These are phyloP conservation scores for Blastobotrys aristatus DNA, from an alignment of 1,139 yeast genomes.

Conservation along the genomic window DNA sequence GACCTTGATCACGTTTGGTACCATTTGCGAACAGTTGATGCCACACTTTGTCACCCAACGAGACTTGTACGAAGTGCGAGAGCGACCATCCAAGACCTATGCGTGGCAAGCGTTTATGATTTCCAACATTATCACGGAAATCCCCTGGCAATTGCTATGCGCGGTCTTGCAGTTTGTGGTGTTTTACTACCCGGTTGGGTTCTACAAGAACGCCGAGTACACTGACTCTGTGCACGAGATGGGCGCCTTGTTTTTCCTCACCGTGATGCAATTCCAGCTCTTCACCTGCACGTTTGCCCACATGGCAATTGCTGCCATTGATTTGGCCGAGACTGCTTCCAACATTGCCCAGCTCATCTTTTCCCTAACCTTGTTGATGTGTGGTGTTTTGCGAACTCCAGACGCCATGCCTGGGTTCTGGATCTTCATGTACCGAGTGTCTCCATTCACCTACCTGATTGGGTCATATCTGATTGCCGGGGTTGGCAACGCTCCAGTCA, in stretches of 20 bases:
- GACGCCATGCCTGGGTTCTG: slow-evolving; percentile 60
- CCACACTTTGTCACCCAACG: slow-evolving; percentile 70
- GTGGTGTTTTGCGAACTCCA: slow-evolving; percentile 69
- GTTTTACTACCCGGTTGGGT: slow-evolving; percentile 80
- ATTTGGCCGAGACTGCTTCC: slow-evolving; percentile 68
- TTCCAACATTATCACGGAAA: slow-evolving; percentile 65
- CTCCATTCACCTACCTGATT: slow-evolving; percentile 66
- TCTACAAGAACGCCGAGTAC: slow-evolving; percentile 31
- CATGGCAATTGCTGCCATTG: slow-evolving; percentile 55
- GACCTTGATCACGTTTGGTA: slow-evolving; percentile 57
- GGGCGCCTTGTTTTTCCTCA: slow-evolving; percentile 67
- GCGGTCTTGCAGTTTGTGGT: slow-evolving; percentile 66
- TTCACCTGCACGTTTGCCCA: slow-evolving; percentile 65
- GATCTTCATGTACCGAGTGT: slow-evolving; percentile 64
- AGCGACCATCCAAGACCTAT: slow-evolving; percentile 68
- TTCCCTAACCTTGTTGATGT: slow-evolving; percentile 66
- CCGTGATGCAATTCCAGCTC: slow-evolving; percentile 49
- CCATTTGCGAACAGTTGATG: slow-evolving; percentile 66
- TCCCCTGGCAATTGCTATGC: slow-evolving; percentile 65
- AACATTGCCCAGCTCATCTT: slow-evolving; percentile 58
- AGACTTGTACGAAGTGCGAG: slow-evolving; percentile 82
- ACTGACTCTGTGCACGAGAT: slow-evolving; percentile 52
- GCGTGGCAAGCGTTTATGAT: slow-evolving; percentile 57
- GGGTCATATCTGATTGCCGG: slow-evolving; percentile 51
- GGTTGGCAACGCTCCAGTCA: slow-evolving; percentile 52